A percentile compares a stretch with the other conserved stretches of the same genome.
phyloP scores from a whole-genome alignment of 805 yeast genomes.

The Henningerozyma blattae region DNA sequence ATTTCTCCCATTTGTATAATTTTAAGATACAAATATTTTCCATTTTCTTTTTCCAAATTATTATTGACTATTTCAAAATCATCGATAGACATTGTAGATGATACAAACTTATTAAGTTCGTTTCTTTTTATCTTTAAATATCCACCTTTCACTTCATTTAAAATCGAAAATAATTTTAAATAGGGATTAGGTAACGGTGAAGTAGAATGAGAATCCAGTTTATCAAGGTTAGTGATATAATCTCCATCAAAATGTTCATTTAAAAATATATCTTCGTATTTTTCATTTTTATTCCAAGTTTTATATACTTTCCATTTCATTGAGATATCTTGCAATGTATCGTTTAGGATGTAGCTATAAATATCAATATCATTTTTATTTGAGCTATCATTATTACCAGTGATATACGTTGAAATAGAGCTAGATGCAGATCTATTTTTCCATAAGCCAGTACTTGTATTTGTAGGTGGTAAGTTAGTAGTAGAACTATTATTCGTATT shows the following conservation, averaged over 20 bases:
- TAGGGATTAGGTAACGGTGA: no score
- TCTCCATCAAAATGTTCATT: background rate
- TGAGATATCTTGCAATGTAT: conserved; percentile 6
- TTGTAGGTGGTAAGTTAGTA: conserved; percentile 4
- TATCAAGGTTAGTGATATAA: no score
- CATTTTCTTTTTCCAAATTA: conserved; percentile 10
- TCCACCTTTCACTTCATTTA: conserved; percentile 22
- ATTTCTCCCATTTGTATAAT: conserved; percentile 24
- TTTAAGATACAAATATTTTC: conserved; percentile 10
- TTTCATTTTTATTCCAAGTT: conserved; percentile 5
- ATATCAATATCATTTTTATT: conserved; percentile 17
- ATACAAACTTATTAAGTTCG: conserved; percentile 16
- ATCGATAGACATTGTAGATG: conserved; percentile 2
- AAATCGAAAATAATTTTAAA: conserved; percentile 11
- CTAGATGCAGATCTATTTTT: conserved; percentile 10
- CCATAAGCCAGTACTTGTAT: conserved; percentile 11
- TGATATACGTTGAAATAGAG: conserved; percentile 6
- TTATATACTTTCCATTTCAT: conserved; percentile 7
- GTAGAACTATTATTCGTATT: conserved; percentile 3
- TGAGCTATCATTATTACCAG: conserved; percentile 6
- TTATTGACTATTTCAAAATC: background rate
- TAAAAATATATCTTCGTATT: background rate
- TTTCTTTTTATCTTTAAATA: conserved; percentile 23
- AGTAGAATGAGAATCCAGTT: no score
- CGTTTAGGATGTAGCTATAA: conserved; percentile 15